phyloP scores from a whole-genome alignment of 345 rosid genomes.

The Populus alba region DNA sequence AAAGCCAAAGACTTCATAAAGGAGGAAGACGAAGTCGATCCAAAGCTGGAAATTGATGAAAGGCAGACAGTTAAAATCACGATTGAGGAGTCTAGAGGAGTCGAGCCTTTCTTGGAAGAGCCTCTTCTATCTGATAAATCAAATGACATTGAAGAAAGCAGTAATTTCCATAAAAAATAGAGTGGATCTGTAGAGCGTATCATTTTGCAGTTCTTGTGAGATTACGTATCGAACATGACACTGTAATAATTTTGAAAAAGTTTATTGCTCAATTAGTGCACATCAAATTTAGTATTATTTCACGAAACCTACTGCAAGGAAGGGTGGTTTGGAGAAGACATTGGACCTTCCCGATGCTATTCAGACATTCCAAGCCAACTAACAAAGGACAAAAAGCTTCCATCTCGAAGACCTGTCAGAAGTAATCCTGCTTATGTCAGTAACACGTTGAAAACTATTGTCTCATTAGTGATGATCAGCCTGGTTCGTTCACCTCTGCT shows the following conservation, averaged over 20 bases:
- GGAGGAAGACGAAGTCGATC: slow-evolving; percentile 14
- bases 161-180: not conserved
- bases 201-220: not conserved
- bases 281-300: no score
- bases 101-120: slow-evolving; percentile 34
- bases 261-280: not conserved
- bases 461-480: not conserved
- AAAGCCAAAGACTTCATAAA: slow-evolving; percentile 48
- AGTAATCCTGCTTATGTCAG: not conserved
- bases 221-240: not conserved
- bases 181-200: not conserved
- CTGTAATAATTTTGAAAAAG: not conserved
- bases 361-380: no score
- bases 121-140: slow-evolving; percentile 47
- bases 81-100: slow-evolving; percentile 26
- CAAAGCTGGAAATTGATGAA: slow-evolving; percentile 23
- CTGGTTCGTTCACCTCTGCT: not conserved
- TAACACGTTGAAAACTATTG: not conserved
- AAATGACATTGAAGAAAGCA: not conserved
- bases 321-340: no score
- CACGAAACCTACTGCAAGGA: not conserved
- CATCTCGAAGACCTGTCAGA: no score
- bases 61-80: slow-evolving; percentile 23
- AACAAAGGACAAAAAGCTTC: no score
- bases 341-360: no score